Evolutionary conservation across 495 filamentous ascomycete species (phyloP), one percentile per base, ranked within the genome.

Genomic region (Pyronema domesticum): DNA sequence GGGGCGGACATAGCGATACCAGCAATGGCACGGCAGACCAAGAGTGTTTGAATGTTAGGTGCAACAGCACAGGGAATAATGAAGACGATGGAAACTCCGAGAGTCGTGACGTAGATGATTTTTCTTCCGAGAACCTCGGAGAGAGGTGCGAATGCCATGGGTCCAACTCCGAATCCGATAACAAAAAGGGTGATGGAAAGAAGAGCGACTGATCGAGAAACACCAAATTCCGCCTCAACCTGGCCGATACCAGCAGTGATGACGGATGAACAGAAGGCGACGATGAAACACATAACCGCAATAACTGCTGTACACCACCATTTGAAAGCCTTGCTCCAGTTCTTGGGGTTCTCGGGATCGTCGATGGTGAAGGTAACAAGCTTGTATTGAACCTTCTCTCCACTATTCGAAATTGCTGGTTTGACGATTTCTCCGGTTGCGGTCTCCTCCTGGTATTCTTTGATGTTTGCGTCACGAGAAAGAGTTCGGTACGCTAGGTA

Each of bases 1-100:
- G 85, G 85, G 0, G 85, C 83, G 18, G 79, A 83, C 65, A 88
- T 87, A 7, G 83, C 82, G 51, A 88, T 88, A 42, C 85, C 84
- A 55, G 86, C 83, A 53, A 89, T 81, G 19, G 76, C 64, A 58
- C 85, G 75, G 60, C 77, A 84, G 33, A 84, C 79, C 34, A 89
- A 70, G 6, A 89, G 73, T 0, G 83, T 88, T 50, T 68, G 74
- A 40, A 85, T 85, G 59, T 88, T 89, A 60, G 78, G 72, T 8
- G 85, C 68, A 0, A 88, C 76, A 3, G 83, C 83, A 59, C 82
- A 83, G 5, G 85, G 85, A 56, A 89, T 85, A 51, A 83, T 71
- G 62, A 89, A 87, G 23, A 87, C 65, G 7, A 88, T 78, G 8
- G 83, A 82, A 0, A 86, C 6, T 0, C 79, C 57, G 0, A 88